phyloP scores from a whole-genome alignment of 225 moss, liverwort and hornwort species.

The Sphagnum tenellum region DNA sequence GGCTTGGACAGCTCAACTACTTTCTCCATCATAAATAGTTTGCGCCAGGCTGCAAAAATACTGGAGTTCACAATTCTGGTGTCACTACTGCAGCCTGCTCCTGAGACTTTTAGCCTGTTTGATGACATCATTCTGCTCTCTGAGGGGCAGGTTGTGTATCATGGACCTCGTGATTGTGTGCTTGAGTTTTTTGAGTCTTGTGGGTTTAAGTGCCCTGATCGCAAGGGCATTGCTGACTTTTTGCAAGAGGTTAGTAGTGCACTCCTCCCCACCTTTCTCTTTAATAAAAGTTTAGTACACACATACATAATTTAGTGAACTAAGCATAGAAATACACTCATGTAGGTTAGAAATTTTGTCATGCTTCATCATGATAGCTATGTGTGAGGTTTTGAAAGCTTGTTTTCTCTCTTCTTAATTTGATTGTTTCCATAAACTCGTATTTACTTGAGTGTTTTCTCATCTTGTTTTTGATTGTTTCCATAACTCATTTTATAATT shows the following conservation, averaged over 20 bases:
- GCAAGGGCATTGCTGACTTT: slow-evolving; percentile 58
- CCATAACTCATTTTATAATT: no score
- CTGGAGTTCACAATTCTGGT: slow-evolving; percentile 46
- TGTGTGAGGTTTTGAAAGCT: no score
- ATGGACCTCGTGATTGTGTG: slow-evolving; percentile 35
- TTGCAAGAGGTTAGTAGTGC: slow-evolving; percentile 37
- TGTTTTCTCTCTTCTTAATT: no score
- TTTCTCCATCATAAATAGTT: slow-evolving; percentile 33
- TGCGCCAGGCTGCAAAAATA: slow-evolving; percentile 35
- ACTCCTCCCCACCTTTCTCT: no score
- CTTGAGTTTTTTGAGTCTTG: slow-evolving; percentile 44
- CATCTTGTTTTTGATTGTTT: no score
- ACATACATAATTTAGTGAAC: no score
- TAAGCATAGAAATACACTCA: no score
- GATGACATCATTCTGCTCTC: slow-evolving; percentile 58
- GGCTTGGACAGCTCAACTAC: slow-evolving; percentile 67
- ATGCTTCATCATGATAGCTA: no score
- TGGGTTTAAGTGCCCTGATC: slow-evolving; percentile 52
- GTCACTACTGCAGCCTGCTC: slow-evolving; percentile 64
- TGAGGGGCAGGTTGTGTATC: slow-evolving; percentile 57
- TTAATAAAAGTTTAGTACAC: no score
- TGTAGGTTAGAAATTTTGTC: no score
- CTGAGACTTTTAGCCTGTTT: slow-evolving; percentile 53
- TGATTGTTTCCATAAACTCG: no score
- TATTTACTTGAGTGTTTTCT: no score